Percentiles rank a stretch among this genome's conserved stretches.
Evolutionary conservation across 208 protist species (phyloP).

Genomic region (Acanthamoeba lenticulata): DNA sequence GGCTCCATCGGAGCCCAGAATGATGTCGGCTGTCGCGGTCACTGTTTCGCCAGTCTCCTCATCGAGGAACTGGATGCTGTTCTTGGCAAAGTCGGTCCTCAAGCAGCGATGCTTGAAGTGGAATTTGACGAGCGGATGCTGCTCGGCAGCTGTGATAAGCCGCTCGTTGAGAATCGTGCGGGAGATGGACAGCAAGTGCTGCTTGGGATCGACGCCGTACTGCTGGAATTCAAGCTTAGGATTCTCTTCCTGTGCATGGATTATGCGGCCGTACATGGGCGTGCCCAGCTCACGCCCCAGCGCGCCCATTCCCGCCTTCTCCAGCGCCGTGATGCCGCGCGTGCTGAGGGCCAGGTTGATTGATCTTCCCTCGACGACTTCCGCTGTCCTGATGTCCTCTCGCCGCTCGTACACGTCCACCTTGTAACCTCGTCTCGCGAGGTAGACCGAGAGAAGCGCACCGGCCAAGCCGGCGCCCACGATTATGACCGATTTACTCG

Average conservation of each 20-base stretch:
- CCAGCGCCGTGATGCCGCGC: background rate
- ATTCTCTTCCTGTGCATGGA: conserved; percentile 47
- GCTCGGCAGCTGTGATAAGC: conserved; percentile 34
- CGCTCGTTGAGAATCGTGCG: conserved; percentile 55
- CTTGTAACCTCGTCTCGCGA: conserved; percentile 51
- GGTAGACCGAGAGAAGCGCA: conserved; percentile 24
- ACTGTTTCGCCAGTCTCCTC: background rate
- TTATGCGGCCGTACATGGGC: conserved; percentile 67
- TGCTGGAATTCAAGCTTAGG: background rate
- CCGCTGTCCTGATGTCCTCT: conserved; percentile 19
- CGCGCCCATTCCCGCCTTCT: conserved; percentile 10
- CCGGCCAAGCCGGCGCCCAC: conserved; percentile 58
- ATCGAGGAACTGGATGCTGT: conserved; percentile 6
- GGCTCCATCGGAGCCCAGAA: conserved; percentile 64
- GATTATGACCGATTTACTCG: background rate
- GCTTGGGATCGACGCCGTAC: conserved; percentile 51
- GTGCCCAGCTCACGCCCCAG: background rate
- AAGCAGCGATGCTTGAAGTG: conserved; percentile 16
- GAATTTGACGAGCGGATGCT: conserved; percentile 13
- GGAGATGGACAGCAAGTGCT: conserved; percentile 64
- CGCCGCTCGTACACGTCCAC: conserved; percentile 56
- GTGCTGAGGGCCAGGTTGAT: conserved; percentile 66
- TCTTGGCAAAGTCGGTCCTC: conserved; percentile 16
- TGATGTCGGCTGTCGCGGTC: background rate
- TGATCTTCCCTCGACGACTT: conserved; percentile 22